Conservation (phyloP, 73 alveolate genomes). For the Tetrahymena malaccensis region DNA sequence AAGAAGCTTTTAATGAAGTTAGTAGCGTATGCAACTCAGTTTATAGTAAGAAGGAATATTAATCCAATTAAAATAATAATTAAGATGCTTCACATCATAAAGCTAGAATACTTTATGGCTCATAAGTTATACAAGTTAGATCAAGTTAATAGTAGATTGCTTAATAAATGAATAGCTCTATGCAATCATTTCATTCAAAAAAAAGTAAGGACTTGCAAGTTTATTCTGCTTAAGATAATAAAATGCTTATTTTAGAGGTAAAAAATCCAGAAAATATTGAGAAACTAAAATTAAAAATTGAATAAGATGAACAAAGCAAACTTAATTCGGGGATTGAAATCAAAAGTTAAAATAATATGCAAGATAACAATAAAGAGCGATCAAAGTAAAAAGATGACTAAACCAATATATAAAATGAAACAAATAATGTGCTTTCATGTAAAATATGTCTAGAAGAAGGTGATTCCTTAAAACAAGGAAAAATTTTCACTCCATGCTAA, state of each 20-base stretch:
- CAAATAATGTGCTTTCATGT: not conserved
- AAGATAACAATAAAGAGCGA: not conserved
- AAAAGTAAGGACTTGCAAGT: not conserved
- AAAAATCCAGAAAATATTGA: not conserved
- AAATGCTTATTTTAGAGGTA: not conserved
- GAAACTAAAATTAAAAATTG: not conserved
- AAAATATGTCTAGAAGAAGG: not conserved
- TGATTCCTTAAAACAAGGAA: not conserved
- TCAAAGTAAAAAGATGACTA: not conserved
- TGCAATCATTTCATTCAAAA: not conserved
- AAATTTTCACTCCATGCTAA: not conserved
- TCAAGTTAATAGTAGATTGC: not conserved
- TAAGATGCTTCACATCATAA: not conserved
- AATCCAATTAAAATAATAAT: not conserved
- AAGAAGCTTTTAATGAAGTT: not conserved
- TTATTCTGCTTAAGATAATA: not conserved
- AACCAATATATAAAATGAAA: not conserved
- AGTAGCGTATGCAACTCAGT: not conserved
- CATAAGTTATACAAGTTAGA: not conserved
- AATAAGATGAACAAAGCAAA: not conserved
- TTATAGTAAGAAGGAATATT: not conserved
- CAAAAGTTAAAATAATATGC: not conserved
- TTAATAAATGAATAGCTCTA: not conserved
- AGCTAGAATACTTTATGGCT: not conserved
- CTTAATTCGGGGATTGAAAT: not conserved